Percentiles rank a stretch among this genome's conserved stretches.
Evolutionary conservation across 768 basidiomycete genomes (phyloP).

Genomic region (Lyophyllum semitale): DNA sequence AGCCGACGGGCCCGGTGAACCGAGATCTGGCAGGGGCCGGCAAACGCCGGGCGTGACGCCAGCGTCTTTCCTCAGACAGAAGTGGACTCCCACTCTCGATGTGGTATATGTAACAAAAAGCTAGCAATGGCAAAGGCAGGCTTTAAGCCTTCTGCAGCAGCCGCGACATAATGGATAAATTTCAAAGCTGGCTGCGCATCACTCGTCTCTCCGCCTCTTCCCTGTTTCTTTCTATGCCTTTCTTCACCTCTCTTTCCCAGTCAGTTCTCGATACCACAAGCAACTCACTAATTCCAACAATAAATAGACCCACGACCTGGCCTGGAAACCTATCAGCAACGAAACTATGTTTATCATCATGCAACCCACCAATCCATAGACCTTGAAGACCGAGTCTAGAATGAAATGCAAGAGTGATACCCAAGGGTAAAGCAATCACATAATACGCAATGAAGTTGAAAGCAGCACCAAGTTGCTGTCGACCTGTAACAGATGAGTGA

Average conservation of each 20-base stretch:
- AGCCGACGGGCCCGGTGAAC: no score
- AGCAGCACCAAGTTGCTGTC: slow-evolving; percentile 72
- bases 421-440: slow-evolving; percentile 75
- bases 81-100: no score
- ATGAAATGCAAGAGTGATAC: slow-evolving; percentile 71
- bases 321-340: slow-evolving; percentile 35
- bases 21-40: no score
- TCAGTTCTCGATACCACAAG: slow-evolving; percentile 58
- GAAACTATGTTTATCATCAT: neutral
- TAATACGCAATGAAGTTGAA: slow-evolving; percentile 83
- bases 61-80: no score
- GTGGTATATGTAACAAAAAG: no score
- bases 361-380: slow-evolving; percentile 72
- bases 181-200: neutral
- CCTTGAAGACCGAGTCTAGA: slow-evolving; percentile 56
- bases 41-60: no score
- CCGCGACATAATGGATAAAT: neutral
- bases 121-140: no score
- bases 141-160: no score
- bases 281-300: slow-evolving; percentile 72
- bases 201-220: slow-evolving; percentile 3
- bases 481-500: slow-evolving; percentile 35
- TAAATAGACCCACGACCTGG: slow-evolving; percentile 72
- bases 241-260: slow-evolving; percentile 63
- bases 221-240: slow-evolving; percentile 51